phyloP scores from a whole-genome alignment of 1,139 yeast genomes.

The Blastobotrys elegans region DNA sequence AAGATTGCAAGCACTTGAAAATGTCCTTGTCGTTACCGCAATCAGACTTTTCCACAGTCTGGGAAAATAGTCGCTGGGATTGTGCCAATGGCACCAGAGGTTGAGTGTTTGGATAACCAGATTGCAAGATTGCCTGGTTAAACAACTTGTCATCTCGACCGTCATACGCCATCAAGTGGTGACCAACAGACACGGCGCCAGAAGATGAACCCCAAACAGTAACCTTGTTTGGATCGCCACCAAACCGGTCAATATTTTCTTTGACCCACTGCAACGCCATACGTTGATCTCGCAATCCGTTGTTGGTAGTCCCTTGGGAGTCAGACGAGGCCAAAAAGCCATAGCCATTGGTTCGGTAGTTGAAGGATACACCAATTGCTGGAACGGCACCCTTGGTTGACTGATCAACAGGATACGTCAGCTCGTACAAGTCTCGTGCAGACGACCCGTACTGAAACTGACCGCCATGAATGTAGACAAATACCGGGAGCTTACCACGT shows the following conservation, averaged over 20 bases:
- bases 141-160: conserved; percentile 17
- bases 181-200: conserved; percentile 35
- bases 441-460: conserved; percentile 23
- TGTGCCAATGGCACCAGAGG: not conserved
- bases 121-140: conserved; percentile 10
- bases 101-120: conserved; percentile 4
- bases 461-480: conserved; percentile 39
- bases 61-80: not conserved
- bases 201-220: conserved; percentile 39
- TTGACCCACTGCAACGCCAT: conserved; percentile 37
- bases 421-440: conserved; percentile 7
- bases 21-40: not conserved
- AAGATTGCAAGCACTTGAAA: not conserved
- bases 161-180: conserved; percentile 28
- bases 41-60: not conserved
- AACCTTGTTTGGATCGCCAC: conserved; percentile 37
- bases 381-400: conserved; percentile 22
- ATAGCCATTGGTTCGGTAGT: conserved; percentile 34
- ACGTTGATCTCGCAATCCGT: conserved; percentile 36
- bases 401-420: conserved; percentile 11
- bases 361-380: conserved; percentile 34
- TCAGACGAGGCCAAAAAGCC: conserved; percentile 32
- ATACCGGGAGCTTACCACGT: conserved; percentile 28
- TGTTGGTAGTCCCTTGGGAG: conserved; percentile 27
- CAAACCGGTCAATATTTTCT: conserved; percentile 35